phyloP scores from a whole-genome alignment of 768 basidiomycete genomes.

The Pulveroboletus sp. region DNA sequence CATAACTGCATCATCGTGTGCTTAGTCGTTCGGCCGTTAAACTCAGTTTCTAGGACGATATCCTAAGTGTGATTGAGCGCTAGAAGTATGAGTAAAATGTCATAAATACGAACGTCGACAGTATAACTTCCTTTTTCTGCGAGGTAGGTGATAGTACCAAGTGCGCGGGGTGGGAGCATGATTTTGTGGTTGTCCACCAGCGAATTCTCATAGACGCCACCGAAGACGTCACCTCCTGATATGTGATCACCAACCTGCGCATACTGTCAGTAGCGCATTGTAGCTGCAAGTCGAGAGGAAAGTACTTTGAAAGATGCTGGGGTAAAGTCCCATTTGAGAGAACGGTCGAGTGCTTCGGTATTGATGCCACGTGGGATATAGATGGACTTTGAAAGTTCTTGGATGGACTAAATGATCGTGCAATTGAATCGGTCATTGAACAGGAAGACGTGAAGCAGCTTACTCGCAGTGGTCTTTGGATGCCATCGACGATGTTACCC shows the following conservation, averaged over 20 bases:
- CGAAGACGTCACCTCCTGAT: conserved; percentile 95
- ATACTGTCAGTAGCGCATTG: conserved; percentile 6
- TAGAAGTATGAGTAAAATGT: background rate
- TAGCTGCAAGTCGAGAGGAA: background rate
- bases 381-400: conserved; percentile 97
- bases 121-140: conserved; percentile 93
- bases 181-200: conserved; percentile 95
- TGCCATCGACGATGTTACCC: conserved; percentile 99
- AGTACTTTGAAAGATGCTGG: conserved; percentile 72
- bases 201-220: conserved; percentile 94
- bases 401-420: conserved; percentile 59
- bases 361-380: conserved; percentile 99
- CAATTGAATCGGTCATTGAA: background rate
- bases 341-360: conserved; percentile 88
- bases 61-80: conserved; percentile 49
- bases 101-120: conserved; percentile 61
- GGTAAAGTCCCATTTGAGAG: conserved; percentile 91
- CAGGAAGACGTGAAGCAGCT: conserved; percentile 24
- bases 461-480: conserved; percentile 87
- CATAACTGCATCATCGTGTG: conserved; percentile 98
- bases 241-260: conserved; percentile 90
- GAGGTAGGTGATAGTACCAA: conserved; percentile 91
- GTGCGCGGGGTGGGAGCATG: conserved; percentile 89
- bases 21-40: conserved; percentile 88
- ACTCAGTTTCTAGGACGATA: conserved; percentile 93